Evolutionary conservation across 257 asterid genomes (phyloP), one percentile per base, ranked within the genome.

Genomic region (Ophiorrhiza pumila): DNA sequence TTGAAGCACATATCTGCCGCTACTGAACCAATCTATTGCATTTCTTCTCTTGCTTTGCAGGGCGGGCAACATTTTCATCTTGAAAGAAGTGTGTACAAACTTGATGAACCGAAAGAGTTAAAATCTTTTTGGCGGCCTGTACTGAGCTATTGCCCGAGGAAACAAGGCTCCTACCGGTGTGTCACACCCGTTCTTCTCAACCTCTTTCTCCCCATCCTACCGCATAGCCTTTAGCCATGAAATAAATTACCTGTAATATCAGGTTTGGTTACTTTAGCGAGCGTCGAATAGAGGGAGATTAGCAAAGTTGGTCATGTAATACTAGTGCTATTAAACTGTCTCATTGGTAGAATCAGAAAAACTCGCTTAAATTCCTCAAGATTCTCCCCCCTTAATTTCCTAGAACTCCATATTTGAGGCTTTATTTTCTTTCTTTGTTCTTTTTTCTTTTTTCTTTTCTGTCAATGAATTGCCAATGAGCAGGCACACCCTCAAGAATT

Each of bases 281-380:
- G 49, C 39, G n/a, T 23, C 34, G 10, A 3, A 39, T 12, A 64
- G 23, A 29, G n/a, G n/a, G 41, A 31, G 65, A 31, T 59, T 70
- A 70, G 65, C 6, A 2, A 43, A 69, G 72, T 68, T 55, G 47
- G 47, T 69, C 31, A 34, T 52, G 64, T 52, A 35, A n/a, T 35
- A n/a, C 37, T 57, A 35, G 10, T 53, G 18, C 20, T 0, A 35
- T 67, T 58, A 34, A 58, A 29, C 41, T 31, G 41, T 31, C 29
- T 27, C 17, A 29, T 58, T 29, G 29, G n/a, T 58, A 58, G 13
- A 59, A 59, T 31, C 6, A 59, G n/a, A 59, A 13, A 59, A n/a
- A 11, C 15, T 31, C 42, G 7, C 7, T 37, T n/a, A n/a, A n/a
- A n/a, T n/a, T n/a, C n/a, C n/a, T n/a, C n/a, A n/a, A n/a, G n/a